Base-by-base conservation (phyloP, 2,329 filamentous ascomycete species). In the Aspergillus melleus region DNA sequence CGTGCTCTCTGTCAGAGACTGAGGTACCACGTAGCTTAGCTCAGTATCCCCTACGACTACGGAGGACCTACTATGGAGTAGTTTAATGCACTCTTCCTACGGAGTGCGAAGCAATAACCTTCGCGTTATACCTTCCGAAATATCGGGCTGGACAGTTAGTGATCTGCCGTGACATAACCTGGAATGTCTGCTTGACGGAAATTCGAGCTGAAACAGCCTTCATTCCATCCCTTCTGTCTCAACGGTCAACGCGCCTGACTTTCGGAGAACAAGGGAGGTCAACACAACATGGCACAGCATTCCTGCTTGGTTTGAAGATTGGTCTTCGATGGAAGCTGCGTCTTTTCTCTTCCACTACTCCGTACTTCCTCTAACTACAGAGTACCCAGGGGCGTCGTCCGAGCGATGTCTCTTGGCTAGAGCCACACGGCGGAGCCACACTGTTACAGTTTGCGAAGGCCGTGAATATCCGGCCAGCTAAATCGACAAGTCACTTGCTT, bases 181-280 rank as follows among this genome's bases (percentile, higher is more conserved):
- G 53, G 44, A 50, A 59, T 50, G 49, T 24, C 36, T 20, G 51
- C 39, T n/a, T 9, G 22, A 46, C 46, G 51, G 46, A 54, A 44
- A 22, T 20, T 30, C 22, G 26, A 20, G 14, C 53, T 55, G 54
- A 62, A 60, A 58, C 61, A 53, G 39, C 57, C 47, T 49, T 66
- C 62, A 65, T 59, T 58, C 24, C 51, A 58, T 54, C 58, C 54
- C 60, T 60, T 52, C 20, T 20, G 63, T 63, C 68, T 65, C 65
- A 67, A 57, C 57, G 63, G 49, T 47, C 12, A n/a, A 19, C 44
- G 36, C 16, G 14, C 36, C 36, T n/a, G 36, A 42, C 14, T 42
- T 12, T 42, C 36, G 36, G 14, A n/a, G 36, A 42, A 42, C 36
- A 47, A 47, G 19, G 44, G 22, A 47, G 11, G 12, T 11, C 11